These are phyloP conservation scores for Calycina herbarum DNA, from an alignment of 2,329 filamentous ascomycete species.

Conservation along the genomic window DNA sequence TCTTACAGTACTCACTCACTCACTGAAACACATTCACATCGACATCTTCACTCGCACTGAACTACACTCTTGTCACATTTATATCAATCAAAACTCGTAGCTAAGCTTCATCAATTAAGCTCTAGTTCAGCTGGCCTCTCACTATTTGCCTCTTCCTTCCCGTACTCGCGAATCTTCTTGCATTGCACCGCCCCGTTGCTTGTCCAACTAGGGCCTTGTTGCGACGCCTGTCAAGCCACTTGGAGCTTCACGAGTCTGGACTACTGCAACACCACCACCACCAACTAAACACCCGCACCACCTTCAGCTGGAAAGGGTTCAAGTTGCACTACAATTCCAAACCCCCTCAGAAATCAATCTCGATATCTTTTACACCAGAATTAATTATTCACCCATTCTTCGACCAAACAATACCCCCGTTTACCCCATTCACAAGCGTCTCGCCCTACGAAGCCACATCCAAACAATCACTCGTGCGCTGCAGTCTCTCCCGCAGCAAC, in stretches of 20 bases:
- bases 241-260: not conserved
- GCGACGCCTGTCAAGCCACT: not conserved
- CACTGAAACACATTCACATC: too few species aligned
- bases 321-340: not conserved
- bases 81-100: not conserved
- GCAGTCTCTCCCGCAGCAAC: slow-evolving; percentile 28
- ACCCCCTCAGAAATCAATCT: not conserved
- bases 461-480: slow-evolving; percentile 13
- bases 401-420: not conserved
- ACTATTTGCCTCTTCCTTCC: not conserved
- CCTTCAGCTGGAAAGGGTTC: not conserved
- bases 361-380: not conserved
- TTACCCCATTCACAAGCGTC: slow-evolving; percentile 10
- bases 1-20: too few species aligned
- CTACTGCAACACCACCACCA: not conserved
- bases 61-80: not conserved
- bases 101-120: not conserved
- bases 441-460: slow-evolving; percentile 12
- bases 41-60: too few species aligned
- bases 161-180: not conserved
- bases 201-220: not conserved
- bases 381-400: not conserved
- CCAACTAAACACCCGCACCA: not conserved
- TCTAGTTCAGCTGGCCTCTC: not conserved
- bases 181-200: not conserved